Evolutionary conservation across 768 basidiomycete genomes (phyloP).

Genomic region (Cyclocybe cylindracea): DNA sequence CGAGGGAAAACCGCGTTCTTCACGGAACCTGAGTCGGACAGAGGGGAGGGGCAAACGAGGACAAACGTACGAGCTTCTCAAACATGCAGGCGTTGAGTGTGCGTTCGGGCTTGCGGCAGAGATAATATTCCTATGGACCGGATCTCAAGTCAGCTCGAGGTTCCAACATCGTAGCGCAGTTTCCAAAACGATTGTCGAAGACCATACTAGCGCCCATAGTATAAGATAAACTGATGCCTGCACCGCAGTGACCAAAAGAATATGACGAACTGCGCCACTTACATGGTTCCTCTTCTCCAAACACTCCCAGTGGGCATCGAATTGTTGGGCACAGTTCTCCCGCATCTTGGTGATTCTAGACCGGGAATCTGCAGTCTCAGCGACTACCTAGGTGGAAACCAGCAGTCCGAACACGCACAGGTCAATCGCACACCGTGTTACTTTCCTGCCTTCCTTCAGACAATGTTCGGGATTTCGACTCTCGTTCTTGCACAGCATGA

Average conservation of each 20-base stretch:
- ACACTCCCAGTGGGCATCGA: slow-evolving; percentile 92
- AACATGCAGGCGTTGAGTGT: slow-evolving; percentile 93
- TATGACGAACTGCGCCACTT: slow-evolving; percentile 22
- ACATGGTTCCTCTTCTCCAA: slow-evolving; percentile 95
- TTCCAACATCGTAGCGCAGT: too few relatives aligned
- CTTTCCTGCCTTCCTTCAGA: slow-evolving; percentile 91
- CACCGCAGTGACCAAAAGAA: neutral
- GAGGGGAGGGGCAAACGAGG: neutral
- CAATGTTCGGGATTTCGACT: slow-evolving; percentile 89
- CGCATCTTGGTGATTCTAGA: slow-evolving; percentile 89
- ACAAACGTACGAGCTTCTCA: slow-evolving; percentile 80
- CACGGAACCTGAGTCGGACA: neutral
- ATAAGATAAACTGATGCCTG: neutral
- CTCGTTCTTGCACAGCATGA: slow-evolving; percentile 96
- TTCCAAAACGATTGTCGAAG: too few relatives aligned
- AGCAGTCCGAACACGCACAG: slow-evolving; percentile 58
- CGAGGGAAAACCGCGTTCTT: neutral
- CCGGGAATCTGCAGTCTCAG: neutral
- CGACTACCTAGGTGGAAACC: neutral
- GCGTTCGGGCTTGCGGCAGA: slow-evolving; percentile 87
- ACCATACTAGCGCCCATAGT: too few relatives aligned
- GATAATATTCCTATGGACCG: slow-evolving; percentile 72
- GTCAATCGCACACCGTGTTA: slow-evolving; percentile 93
- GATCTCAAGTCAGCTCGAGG: too few relatives aligned
- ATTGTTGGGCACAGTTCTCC: slow-evolving; percentile 85